These are phyloP conservation scores for Astrocystis sublimbata DNA, from an alignment of 495 filamentous ascomycete genomes.

Conservation along the genomic window DNA sequence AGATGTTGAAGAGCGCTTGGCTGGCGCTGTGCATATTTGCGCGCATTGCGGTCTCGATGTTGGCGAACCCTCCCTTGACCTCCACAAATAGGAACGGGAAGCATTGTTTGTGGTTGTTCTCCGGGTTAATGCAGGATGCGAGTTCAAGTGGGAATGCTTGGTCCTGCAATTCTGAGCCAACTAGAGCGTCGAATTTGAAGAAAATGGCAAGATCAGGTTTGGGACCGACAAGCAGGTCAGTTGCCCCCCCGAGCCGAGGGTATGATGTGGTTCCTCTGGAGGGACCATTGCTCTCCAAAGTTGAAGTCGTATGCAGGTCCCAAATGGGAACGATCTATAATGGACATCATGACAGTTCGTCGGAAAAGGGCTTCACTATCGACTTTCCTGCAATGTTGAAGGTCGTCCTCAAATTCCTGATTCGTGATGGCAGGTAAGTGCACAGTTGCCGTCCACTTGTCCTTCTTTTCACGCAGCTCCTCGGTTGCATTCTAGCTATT, in stretches of 20 bases:
- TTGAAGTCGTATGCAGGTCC: background rate
- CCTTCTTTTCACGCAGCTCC: background rate
- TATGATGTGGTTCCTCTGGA: background rate
- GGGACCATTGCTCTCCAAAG: background rate
- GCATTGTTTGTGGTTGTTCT: background rate
- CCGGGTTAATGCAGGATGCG: background rate
- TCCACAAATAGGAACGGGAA: constrained; percentile 5
- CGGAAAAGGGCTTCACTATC: background rate
- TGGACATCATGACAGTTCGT: background rate
- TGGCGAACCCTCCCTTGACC: background rate
- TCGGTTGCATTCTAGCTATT: background rate
- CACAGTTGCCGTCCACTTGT: background rate
- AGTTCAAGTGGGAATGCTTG: background rate
- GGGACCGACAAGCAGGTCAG: background rate
- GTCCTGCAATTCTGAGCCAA: background rate
- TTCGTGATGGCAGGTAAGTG: background rate
- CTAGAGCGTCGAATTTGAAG: background rate
- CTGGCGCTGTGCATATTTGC: constrained; percentile 1
- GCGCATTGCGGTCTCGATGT: background rate
- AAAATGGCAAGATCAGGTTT: background rate
- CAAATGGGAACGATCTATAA: background rate
- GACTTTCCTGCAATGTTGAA: background rate
- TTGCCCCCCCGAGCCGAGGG: background rate
- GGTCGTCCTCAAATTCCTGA: background rate
- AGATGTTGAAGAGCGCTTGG: constrained; percentile 13